Evolutionary conservation across 2,329 filamentous ascomycete species (phyloP), one percentile per base, ranked within the genome.

Genomic region (Helotiales sp.): DNA sequence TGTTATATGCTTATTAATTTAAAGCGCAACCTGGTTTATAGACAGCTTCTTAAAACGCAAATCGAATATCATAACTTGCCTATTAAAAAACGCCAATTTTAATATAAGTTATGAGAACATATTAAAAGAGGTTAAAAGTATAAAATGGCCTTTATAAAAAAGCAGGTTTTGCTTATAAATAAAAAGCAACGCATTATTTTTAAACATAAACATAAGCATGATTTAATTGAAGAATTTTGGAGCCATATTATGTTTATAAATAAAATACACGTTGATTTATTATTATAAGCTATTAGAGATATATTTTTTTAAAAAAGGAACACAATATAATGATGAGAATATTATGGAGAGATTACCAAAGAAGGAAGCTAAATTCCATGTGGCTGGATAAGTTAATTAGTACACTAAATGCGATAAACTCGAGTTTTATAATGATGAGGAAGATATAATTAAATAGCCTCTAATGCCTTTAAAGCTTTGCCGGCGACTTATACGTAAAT

Each of bases 231-330:
- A 15, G 49, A 58, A 24, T 69, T 65, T 40, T 71, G 20, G 40
- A 24, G 64, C 17, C 58, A 63, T 52, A 64, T 67, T 22, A 30
- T 69, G 10, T 69, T 47, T 67, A 67, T 55, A 54, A 50, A 69
- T 20, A 64, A 71, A 61, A 62, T 62, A 58, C 32, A 69, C 50
- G 59, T 71, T 50, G 63, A 69, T 62, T 64, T 55, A 54, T 62
- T 43, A 40, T 67, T 59, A 17, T 20, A 43, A 24, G 58, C 49
- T 47, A 17, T 59, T 52, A 43, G 37, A 10, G 32, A 34, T 17
- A 50, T 69, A 32, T n/a, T 17, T 64, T 17, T 62, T 61, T 13
- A 64, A 71, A 47, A 8, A 61, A 60, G 57, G 67, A 24, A 49
- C 26, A 4, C 54, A 60, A 6, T 40, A 65, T 28, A 22, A 69